Evolutionary conservation across 2,329 filamentous ascomycete species (phyloP), one percentile per base, ranked within the genome.

Genomic region (Claviceps arundinis): DNA sequence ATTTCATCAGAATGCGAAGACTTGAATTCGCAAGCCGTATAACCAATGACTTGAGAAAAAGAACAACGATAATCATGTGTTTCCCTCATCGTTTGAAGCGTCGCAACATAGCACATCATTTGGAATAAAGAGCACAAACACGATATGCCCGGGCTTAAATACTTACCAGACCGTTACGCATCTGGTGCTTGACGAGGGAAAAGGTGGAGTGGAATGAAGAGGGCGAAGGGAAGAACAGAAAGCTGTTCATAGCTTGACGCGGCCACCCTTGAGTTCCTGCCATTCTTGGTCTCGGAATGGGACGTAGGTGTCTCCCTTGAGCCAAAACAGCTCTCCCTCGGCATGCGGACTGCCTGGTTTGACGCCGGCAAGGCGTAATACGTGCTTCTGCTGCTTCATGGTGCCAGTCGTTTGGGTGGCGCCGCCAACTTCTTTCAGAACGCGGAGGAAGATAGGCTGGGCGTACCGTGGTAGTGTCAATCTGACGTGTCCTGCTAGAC

Each of bases 371-470:
- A 74, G 72, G n/a, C 87, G 74, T 56, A 95, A 65, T 0, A 72
- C 68, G 56, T 85, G 80, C 68, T 95, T 95, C 68, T 90, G 85
- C 70, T 94, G 87, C 73, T 95, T 95, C 61, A 89, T 86, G 47
- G 89, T 95, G 0, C 89, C 88, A 4, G 89, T 95, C 1, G 80
- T 75, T 60, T 85, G 80, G 57, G 80, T 73, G 1, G 70, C 66
- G 43, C 80, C 75, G 3, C 70, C 68, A 46, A 76, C 68, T 26
- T 77, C 74, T 26, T 69, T 72, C 7, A 83, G 76, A 5, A 89
- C 67, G 13, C 89, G 75, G 47, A 95, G 64, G 68, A 95, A 95
- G 1, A 93, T 60, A 0, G 89, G 89, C 4, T 83, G 76, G 0
- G 89, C 88, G 61, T 86, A 94, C 48, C 74, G 76, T 0, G 89